Evolutionary conservation across 2,329 filamentous ascomycete genomes (phyloP).

Genomic region (Phialocephala subalpina): DNA sequence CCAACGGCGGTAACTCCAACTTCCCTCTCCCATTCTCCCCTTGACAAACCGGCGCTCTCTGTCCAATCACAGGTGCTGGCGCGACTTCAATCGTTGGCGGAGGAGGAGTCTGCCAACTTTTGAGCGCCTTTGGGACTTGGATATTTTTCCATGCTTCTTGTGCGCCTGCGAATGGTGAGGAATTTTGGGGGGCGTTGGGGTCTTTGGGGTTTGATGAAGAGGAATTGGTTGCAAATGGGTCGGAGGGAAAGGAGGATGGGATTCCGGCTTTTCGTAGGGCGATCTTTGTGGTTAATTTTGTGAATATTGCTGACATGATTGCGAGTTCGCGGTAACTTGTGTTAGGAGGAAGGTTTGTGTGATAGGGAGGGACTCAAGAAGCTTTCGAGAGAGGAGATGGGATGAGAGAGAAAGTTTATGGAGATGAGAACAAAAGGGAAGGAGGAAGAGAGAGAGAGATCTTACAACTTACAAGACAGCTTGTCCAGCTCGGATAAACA

Average conservation of each 20-base stretch:
- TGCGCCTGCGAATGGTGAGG: slow-evolving; percentile 30
- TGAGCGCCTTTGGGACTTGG: slow-evolving; percentile 38
- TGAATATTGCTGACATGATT: slow-evolving; percentile 35
- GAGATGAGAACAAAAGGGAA: not conserved
- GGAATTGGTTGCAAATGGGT: slow-evolving; percentile 18
- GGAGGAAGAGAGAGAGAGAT: not conserved
- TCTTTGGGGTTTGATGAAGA: no score
- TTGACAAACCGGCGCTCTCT: slow-evolving; percentile 34
- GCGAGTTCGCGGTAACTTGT: not conserved
- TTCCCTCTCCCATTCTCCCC: slow-evolving; percentile 16
- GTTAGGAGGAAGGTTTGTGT: not conserved
- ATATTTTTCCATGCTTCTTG: slow-evolving; percentile 42
- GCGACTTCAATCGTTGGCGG: slow-evolving; percentile 40
- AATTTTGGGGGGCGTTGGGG: slow-evolving; percentile 25
- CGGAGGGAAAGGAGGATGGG: slow-evolving; percentile 36
- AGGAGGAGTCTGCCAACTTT: slow-evolving; percentile 41
- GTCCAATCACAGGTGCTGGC: slow-evolving; percentile 35
- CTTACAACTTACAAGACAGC: slow-evolving; percentile 4
- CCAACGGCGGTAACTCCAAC: slow-evolving; percentile 52
- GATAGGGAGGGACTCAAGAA: not conserved
- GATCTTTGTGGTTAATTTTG: slow-evolving; percentile 43
- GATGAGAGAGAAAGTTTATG: not conserved
- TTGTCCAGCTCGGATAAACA: slow-evolving; percentile 8
- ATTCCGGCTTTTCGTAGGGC: slow-evolving; percentile 44
- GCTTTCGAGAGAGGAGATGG: not conserved